Base-by-base conservation (phyloP, 1,284 basidiomycete genomes). In the Spongiforma sp. region DNA sequence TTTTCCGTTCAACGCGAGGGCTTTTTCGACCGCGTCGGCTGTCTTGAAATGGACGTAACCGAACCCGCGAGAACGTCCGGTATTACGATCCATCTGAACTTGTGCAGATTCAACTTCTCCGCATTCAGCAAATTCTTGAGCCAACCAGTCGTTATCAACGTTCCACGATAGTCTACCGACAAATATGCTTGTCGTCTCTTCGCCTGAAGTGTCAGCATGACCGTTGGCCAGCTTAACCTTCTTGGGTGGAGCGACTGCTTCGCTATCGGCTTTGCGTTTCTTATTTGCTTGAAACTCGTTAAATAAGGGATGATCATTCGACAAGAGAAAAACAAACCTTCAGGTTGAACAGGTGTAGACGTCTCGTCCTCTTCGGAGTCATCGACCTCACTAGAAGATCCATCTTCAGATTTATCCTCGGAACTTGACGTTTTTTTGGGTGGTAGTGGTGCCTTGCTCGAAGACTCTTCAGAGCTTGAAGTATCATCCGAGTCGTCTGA, bases 161-260 rank as follows among this genome's bases (percentile, higher is more conserved):
- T 95, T 96, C 96, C 96, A 99, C 37, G 95, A 97, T 59, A 99
- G 86, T 68, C 89, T 89, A 62, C 97, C 97, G 70, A 99, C 95
- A 76, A 96, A 99, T 73, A 99, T 87, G 60, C 90, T 91, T 76
- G 86, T 91, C 56, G 84, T 86, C 67, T 87, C 85, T 67, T 86
- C 86, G 37, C 83, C 80, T 34, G 81, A 81, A 52, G 78, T 72
- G 36, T 80, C 83, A 58, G 87, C 84, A 54, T 81, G 79, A 60
- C 83, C 88, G 66, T 88, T 84, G 50, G 81, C 84, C 59, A 89
- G 79, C 82, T 96, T 97, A 70, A 83, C 85, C 82, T 97, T 98
- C 86, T 98, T 98, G 57, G 88, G 80, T 43, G 90, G 84, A 15
- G 82, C 82, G 34, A 83, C 78, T 33, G 79, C 79, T 52, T 86